These are phyloP conservation scores for Ganoderma boninense DNA, from an alignment of 1,284 basidiomycete species.

Conservation along the genomic window DNA sequence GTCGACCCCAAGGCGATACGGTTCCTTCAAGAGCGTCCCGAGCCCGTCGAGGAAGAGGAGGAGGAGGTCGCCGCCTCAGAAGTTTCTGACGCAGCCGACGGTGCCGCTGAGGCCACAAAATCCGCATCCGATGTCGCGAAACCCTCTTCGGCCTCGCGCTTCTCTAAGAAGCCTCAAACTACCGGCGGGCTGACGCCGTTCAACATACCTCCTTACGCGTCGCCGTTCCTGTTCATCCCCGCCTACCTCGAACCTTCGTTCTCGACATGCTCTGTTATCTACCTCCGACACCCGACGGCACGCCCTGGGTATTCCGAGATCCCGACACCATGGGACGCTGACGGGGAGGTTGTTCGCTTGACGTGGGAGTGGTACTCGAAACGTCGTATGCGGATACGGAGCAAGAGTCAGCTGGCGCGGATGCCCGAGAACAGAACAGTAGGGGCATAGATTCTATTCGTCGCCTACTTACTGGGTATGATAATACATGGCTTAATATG, in stretches of 20 bases:
- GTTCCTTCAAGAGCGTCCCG: conserved; percentile 63
- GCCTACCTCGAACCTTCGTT: conserved; percentile 95
- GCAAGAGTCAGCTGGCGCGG: conserved; percentile 69
- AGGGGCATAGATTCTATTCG: conserved; percentile 16
- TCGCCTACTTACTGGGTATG: conserved; percentile 17
- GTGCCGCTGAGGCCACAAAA: conserved; percentile 12
- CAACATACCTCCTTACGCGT: conserved; percentile 86
- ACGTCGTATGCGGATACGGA: conserved; percentile 75
- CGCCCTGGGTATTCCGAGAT: conserved; percentile 93
- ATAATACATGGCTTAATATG: conserved; percentile 32
- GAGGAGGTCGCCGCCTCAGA: conserved; percentile 21
- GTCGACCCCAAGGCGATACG: conserved; percentile 86
- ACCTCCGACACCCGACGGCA: conserved; percentile 95
- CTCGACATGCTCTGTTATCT: conserved; percentile 91
- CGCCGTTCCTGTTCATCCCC: conserved; percentile 95
- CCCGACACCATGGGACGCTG: conserved; percentile 92
- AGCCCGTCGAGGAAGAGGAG: conserved; percentile 36
- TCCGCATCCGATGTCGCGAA: conserved; percentile 16
- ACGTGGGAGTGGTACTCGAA: conserved; percentile 94
- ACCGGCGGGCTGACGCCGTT: conserved; percentile 70
- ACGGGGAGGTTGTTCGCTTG: conserved; percentile 86
- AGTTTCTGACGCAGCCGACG: conserved; percentile 7
- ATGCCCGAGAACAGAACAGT: conserved; percentile 69
- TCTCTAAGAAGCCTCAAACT: conserved; percentile 13
- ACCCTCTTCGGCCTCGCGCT: conserved; percentile 6